Evolutionary conservation across 805 yeast genomes (phyloP), one percentile per base, ranked within the genome.

Genomic region (Candida ortonii): DNA sequence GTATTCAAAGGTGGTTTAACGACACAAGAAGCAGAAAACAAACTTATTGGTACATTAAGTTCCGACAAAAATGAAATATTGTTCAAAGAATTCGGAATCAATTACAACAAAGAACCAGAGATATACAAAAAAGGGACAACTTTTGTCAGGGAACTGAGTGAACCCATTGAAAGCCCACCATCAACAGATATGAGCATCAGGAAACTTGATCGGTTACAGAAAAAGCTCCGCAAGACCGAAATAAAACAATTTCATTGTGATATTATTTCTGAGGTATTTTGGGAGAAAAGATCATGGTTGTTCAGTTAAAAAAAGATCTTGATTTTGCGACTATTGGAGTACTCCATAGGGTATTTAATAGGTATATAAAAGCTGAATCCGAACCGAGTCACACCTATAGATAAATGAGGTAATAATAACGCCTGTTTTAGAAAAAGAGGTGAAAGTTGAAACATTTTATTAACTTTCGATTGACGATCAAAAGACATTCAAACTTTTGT

Each of bases 71-170:
- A 93, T 54, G 98, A 93, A 55, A 78, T 93, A 2, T 57, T 93
- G 40, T 93, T 84, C 53, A 62, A 70, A 15, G 73, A 78, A 40
- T 84, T 89, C 59, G 84, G 84, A 0, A 78, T 90, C 26, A 93
- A 93, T 53, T 93, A 93, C 61, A 93, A 93, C 55, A 77, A 85
- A 44, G 97, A 90, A 60, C 84, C 84, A 0, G 96, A 84, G 36
- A 80, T 88, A 43, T 93, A 64, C 62, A 84, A 82, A 44, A 93
- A 90, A 62, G 98, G 98, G 2, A 77, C 89, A 0, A 59, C 75
- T 2, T 56, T 76, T 12, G 64, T 78, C 3, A 64, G 89, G 49
- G 80, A 77, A 34, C 41, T 28, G 26, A 33, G 23, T 8, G 15
- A 17, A n/a, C 34, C 9, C 6, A 19, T 20, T 27, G 33, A 20